These are phyloP conservation scores for Colletotrichum destructivum DNA, from an alignment of 2,329 filamentous ascomycete species.

Conservation along the genomic window DNA sequence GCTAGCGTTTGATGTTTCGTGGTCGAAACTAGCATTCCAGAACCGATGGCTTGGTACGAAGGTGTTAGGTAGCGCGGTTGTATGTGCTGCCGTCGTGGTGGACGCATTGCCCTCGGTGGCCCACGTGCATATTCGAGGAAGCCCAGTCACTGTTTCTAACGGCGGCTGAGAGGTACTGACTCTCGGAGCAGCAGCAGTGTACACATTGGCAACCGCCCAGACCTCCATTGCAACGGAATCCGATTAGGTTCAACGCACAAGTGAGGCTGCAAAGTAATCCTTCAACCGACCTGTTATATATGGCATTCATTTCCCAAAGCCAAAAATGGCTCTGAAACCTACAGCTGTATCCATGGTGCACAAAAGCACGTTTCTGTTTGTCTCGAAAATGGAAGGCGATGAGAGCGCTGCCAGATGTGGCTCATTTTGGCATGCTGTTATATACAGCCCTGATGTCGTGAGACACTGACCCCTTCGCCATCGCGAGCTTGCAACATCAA, in stretches of 20 bases:
- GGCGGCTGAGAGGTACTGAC: background rate
- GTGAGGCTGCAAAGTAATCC: background rate
- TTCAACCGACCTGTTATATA: background rate
- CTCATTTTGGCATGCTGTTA: constrained; percentile 1
- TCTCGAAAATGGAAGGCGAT: background rate
- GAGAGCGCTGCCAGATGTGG: background rate
- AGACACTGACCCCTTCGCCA: background rate
- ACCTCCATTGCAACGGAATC: constrained; percentile 7
- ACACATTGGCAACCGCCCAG: constrained; percentile 20
- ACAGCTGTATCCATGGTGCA: background rate
- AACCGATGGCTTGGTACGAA: background rate
- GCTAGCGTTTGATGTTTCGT: background rate
- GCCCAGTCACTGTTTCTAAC: background rate
- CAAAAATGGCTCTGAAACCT: background rate
- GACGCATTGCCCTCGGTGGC: background rate
- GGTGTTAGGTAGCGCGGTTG: background rate
- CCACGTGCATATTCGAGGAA: constrained; percentile 9
- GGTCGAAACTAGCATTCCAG: background rate
- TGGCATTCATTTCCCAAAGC: background rate
- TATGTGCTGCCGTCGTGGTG: background rate
- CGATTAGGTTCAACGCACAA: background rate
- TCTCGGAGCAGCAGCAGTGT: constrained; percentile 3
- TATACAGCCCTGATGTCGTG: background rate
- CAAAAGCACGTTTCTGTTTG: background rate
- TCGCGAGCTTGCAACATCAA: background rate